These are phyloP conservation scores for Mycena galopus DNA, from an alignment of 768 basidiomycete genomes.

Conservation along the genomic window DNA sequence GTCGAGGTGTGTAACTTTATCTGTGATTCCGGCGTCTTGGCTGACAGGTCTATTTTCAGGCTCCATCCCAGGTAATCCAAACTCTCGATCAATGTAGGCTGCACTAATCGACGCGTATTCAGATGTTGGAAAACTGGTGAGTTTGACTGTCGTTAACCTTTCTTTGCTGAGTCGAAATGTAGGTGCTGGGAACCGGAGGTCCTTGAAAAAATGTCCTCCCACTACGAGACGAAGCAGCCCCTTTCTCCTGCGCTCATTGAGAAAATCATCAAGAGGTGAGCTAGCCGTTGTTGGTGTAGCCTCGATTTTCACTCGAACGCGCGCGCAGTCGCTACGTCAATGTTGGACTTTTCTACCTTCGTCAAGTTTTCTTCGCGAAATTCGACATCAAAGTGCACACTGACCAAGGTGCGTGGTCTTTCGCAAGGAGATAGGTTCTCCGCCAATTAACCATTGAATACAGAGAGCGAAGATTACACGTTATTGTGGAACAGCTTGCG, in stretches of 20 bases:
- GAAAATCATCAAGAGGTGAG: slow-evolving; percentile 83
- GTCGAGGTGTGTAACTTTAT: slow-evolving; percentile 66
- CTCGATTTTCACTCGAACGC: neutral
- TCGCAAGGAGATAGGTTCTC: neutral
- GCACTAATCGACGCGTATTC: neutral
- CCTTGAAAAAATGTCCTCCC: slow-evolving; percentile 82
- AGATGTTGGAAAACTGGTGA: slow-evolving; percentile 94
- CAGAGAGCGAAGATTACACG: slow-evolving; percentile 81
- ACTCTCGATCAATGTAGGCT: neutral
- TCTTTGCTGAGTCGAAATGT: neutral
- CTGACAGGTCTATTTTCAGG: slow-evolving; percentile 11
- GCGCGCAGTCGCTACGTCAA: slow-evolving; percentile 77
- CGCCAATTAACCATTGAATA: neutral
- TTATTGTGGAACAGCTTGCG: slow-evolving; percentile 82
- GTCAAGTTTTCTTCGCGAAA: slow-evolving; percentile 88
- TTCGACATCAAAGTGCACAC: slow-evolving; percentile 85
- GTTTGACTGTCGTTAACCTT: slow-evolving; percentile 17
- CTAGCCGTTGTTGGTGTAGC: neutral
- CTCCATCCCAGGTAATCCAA: slow-evolving; percentile 67
- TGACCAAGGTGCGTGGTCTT: slow-evolving; percentile 62
- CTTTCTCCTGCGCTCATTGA: slow-evolving; percentile 80
- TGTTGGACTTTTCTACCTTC: slow-evolving; percentile 83
- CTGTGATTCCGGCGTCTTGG: neutral
- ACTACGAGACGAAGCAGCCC: slow-evolving; percentile 81
- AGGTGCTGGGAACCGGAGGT: slow-evolving; percentile 89